phyloP scores from a whole-genome alignment of 352 stramenopile genomes.

The Peronospora tabacina region DNA sequence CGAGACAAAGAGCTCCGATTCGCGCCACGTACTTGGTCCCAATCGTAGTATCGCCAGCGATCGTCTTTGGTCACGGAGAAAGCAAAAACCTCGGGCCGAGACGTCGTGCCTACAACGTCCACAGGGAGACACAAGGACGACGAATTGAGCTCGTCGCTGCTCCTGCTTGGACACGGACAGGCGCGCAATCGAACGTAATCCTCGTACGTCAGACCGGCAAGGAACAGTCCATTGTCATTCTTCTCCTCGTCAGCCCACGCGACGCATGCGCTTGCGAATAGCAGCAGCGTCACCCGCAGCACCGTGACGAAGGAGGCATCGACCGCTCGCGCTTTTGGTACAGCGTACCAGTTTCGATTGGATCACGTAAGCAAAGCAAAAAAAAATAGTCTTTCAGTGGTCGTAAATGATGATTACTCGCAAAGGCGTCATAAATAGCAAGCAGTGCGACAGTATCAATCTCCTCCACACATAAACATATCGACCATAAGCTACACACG shows the following conservation, averaged over 20 bases:
- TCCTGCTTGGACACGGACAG: constrained; percentile 40
- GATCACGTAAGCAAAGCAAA: constrained; percentile 4
- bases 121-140: constrained; percentile 54
- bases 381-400: constrained; percentile 17
- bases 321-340: constrained; percentile 1
- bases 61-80: constrained; percentile 60
- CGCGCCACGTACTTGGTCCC: constrained; percentile 34
- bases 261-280: constrained; percentile 5
- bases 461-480: too few species aligned
- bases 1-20: too few species aligned
- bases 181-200: constrained; percentile 28
- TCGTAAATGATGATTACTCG: too few species aligned
- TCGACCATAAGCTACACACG: too few species aligned
- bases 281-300: constrained; percentile 1
- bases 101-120: constrained; percentile 10
- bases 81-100: constrained; percentile 61
- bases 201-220: constrained; percentile 23
- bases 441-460: too few species aligned
- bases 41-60: constrained; percentile 77
- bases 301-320: neutral
- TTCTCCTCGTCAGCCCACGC: constrained; percentile 18
- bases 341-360: constrained; percentile 13
- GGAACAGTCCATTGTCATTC: constrained; percentile 4
- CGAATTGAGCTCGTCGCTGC: constrained; percentile 6
- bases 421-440: too few species aligned